Evolutionary conservation across 2,329 filamentous ascomycete species (phyloP).

Genomic region (Allantophomopsis cytisporea): DNA sequence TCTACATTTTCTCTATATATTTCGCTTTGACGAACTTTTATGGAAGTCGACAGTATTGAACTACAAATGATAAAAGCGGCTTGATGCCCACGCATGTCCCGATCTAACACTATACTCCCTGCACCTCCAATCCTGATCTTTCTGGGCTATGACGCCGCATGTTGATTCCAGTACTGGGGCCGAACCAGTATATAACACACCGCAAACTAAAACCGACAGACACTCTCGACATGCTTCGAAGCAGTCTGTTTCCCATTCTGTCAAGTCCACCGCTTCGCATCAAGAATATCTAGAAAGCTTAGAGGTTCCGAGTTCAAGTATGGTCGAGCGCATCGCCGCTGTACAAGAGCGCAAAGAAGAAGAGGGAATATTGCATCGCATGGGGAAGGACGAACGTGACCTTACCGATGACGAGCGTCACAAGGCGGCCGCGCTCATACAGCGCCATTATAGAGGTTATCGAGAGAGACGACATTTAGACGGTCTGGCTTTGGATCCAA

Average conservation of each 20-base stretch:
- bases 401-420: slow-evolving; percentile 26
- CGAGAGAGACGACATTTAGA: slow-evolving; percentile 55
- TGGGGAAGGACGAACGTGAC: slow-evolving; percentile 21
- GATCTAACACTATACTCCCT: no score
- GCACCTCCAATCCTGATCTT: no score
- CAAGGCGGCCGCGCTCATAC: slow-evolving; percentile 41
- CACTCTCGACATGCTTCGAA: slow-evolving; percentile 4
- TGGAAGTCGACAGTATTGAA: no score
- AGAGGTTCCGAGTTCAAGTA: slow-evolving; percentile 14
- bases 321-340: slow-evolving; percentile 32
- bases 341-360: slow-evolving; percentile 27
- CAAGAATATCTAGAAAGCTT: slow-evolving; percentile 17
- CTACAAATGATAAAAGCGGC: no score
- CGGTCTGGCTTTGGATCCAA: slow-evolving; percentile 42
- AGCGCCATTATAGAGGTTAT: slow-evolving; percentile 69
- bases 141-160: no score
- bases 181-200: no score
- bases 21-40: no score
- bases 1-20: no score
- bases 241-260: slow-evolving; percentile 1
- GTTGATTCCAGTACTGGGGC: no score
- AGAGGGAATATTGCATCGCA: slow-evolving; percentile 10
- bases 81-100: no score
- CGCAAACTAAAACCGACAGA: neutral
- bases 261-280: slow-evolving; percentile 5